Base-by-base conservation (phyloP, 1,284 basidiomycete genomes). In the Amylostereum chailletii region DNA sequence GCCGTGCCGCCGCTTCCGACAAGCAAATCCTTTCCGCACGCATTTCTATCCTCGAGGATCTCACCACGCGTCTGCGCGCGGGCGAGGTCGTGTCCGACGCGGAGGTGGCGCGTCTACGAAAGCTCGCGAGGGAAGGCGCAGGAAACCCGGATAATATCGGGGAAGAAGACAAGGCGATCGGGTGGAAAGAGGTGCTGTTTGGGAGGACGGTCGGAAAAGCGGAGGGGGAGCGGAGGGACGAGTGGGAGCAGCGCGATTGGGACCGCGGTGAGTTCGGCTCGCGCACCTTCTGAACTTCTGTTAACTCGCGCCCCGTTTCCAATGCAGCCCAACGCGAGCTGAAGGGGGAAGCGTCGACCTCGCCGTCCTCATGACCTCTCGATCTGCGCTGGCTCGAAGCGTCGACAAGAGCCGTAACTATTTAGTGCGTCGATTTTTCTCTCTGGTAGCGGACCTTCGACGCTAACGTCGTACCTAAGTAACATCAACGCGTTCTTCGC, bases 41-140 rank as follows among this genome's bases (percentile, higher is more conserved):
- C 53, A 67, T 76, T 46, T 75, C 79, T n/a, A 74, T 86, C 53
- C 68, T 86, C 47, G 71, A 78, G 49, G 74, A 76, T 46, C 70
- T 83, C 48, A 67, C 68, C 3, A 60, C 64, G 26, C 74, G 75
- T 50, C 61, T 84, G 45, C 66, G 67, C 36, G 66, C 70, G 0
- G 68, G 69, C 36, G 68, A 67, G 44, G 52, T 58, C n/a, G 60
- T 77, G 45, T 58, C 71, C 6, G 61, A 67, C 51, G 71, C 64
- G 36, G 81, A 83, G 56, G 61, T 83, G 42, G 70, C 66, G 37
- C 62, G 73, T 52, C 60, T 80, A 42, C 70, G 68, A 54, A 68
- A 67, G 51, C 69, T 84, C 31, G 72, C 70, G 8, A 63, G 63
- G 31, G 57, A 50, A 10, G 53, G 57, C 39, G 33, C 48, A 42